Base-by-base conservation (phyloP, 306 rosid genomes). In the Begonia loranthoides region DNA sequence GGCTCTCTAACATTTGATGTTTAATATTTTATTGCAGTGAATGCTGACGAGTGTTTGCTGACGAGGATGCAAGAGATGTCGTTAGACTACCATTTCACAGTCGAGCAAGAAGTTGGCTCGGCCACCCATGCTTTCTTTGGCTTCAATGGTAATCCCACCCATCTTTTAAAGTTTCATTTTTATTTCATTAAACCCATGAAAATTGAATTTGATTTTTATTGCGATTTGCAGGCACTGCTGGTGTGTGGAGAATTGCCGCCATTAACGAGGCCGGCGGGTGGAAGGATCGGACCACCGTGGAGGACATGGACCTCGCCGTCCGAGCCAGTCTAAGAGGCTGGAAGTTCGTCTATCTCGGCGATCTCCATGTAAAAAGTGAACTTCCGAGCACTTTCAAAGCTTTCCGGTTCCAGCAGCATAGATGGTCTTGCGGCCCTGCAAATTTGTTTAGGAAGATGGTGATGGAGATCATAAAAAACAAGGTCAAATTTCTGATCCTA, bases 61-160 rank as follows among this genome's bases (percentile, higher is more conserved):
- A 80, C 87, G 63, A 80, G 87, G 49, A 76, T 80, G 87, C 87
- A 80, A 80, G 83, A 80, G 78, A 80, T 80, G 83, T 73, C 83
- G 2, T 15, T 80, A 66, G 80, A 80, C 66, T 80, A 80, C 68
- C 87, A 80, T 70, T 80, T 80, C 73, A 76, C 59, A 4, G 83
- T 80, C n/a, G 87, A 80, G 55, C 87, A 80, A 76, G 87, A 76
- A 76, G 87, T 80, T 62, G 87, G 87, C 0, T 80, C 87, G 48
- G 75, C 87, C 10, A 80, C 83, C 39, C 83, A 80, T 60, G 87
- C 83, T 40, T 80, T 80, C 69, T 80, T 80, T 58, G 83, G 87
- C 39, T 80, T 80, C 70, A 80, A 80, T 15, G 87, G 87, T 80
- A 69, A 43, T 17, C 39, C 47, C 47, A 43, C 15, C 15, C 47